Percentiles rank a stretch among this genome's conserved stretches.
Conservation (phyloP, 129 eudicot species). For the Tagetes patula region DNA sequence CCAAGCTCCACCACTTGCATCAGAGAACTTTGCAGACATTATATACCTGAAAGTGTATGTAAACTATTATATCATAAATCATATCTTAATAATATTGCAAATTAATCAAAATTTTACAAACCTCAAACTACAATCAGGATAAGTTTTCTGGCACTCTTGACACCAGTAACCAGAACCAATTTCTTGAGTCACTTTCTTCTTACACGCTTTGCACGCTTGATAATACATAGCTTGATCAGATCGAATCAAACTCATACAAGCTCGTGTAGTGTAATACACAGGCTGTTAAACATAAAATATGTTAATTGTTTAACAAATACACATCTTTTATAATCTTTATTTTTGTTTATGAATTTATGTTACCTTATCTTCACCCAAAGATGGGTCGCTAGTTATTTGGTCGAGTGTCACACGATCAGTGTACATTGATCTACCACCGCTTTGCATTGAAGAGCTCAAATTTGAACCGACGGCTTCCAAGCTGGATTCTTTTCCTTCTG, state of each 20-base stretch:
- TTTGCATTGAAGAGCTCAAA: conserved; percentile 45
- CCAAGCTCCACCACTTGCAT: conserved; percentile 88
- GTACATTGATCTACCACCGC: conserved; percentile 69
- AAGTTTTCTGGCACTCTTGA: conserved; percentile 81
- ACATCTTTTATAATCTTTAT: not conserved
- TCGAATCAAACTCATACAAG: conserved; percentile 64
- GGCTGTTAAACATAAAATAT: conserved; percentile 52
- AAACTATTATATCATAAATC: not conserved
- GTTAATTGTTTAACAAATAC: not conserved
- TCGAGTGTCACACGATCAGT: conserved; percentile 67
- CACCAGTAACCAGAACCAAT: conserved; percentile 95
- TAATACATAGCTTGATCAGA: conserved; percentile 87
- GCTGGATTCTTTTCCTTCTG: conserved; percentile 80
- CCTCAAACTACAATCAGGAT: conserved; percentile 73
- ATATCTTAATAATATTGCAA: not conserved
- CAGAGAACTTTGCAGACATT: conserved; percentile 68
- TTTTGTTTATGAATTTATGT: not conserved
- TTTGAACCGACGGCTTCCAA: conserved; percentile 79
- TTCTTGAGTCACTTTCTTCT: conserved; percentile 84
- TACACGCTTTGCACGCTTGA: conserved; percentile 91
- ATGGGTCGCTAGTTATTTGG: conserved; percentile 65
- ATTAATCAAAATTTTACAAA: conserved; percentile 15
- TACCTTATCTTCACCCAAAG: conserved; percentile 89
- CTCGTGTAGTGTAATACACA: conserved; percentile 58
- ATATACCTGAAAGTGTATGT: conserved; percentile 52